Base-by-base conservation (phyloP, 1,284 basidiomycete genomes). In the Coniferiporia sulphurascens region DNA sequence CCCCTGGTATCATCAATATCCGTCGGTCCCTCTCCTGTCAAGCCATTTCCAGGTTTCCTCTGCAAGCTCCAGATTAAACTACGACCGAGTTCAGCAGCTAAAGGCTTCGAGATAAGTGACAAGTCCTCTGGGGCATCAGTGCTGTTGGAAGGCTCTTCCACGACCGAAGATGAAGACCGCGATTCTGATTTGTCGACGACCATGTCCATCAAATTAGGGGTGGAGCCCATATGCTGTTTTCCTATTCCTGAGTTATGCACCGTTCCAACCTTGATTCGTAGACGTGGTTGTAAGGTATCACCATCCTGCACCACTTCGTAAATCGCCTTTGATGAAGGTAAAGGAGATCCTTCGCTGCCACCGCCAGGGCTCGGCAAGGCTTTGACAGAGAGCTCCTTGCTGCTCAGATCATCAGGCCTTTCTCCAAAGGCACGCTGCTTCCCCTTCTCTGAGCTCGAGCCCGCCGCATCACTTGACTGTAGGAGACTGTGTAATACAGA, bases 241-340 rank as follows among this genome's bases (percentile, higher is more conserved):
- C 36, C 44, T 10, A 17, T 35, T 19, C 17, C 12, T 32, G 13
- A 21, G 35, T 45, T 36, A 21, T 35, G 59, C 57, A 41, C 38
- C 21, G 57, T 64, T 51, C 44, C 46, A 57, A 82, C 67, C 65
- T 76, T 79, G 34, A 89, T 69, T 48, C 82, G 72, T 58, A 86
- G 70, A 32, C 79, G 78, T 3, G 86, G 84, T 61, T 85, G 78
- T 44, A 83, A 78, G 38, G 72, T 73, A 45, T 80, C 78, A 1
- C 77, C 75, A 43, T 73, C 71, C 35, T 72, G 70, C 48, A 73
- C 73, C 55, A 87, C 72, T 67, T 88, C 84, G 65, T 88, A 87
- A 8, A 58, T 50, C 50, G 34, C 56, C 54, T 52, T 62, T 48
- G 57, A 61, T 63, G 48, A 45, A 5, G 43, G 36, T 43, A 43